phyloP scores from a whole-genome alignment of 805 yeast genomes.

The Clavispora asparagi region DNA sequence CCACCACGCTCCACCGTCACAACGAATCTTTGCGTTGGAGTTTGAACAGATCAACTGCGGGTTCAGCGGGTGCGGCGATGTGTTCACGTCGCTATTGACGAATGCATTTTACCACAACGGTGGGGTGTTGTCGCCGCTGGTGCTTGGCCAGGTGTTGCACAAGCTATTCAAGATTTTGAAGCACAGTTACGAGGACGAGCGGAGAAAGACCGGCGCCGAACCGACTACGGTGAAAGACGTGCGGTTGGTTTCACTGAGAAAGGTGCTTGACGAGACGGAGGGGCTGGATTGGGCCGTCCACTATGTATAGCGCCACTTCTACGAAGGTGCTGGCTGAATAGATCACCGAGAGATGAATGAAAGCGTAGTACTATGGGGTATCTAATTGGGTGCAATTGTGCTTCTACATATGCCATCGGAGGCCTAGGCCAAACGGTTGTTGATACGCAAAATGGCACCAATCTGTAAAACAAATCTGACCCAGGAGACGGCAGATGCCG shows the following conservation, averaged over 20 bases:
- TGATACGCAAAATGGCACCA: too few species aligned
- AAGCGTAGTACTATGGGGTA: too few species aligned
- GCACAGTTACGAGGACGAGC: slow-evolving; percentile 20
- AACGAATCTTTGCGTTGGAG: slow-evolving; percentile 28
- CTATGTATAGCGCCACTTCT: neutral
- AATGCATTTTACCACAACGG: slow-evolving; percentile 37
- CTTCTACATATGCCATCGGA: too few species aligned
- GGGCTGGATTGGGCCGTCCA: slow-evolving; percentile 4
- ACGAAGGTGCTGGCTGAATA: too few species aligned
- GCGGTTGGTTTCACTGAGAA: slow-evolving; percentile 31
- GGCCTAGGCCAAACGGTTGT: too few species aligned
- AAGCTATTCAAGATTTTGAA: slow-evolving; percentile 26
- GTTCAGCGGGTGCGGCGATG: slow-evolving; percentile 73
- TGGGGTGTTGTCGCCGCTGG: slow-evolving; percentile 18
- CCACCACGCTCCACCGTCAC: neutral
- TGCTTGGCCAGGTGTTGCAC: slow-evolving; percentile 21
- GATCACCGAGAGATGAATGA: too few species aligned
- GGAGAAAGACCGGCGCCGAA: slow-evolving; percentile 7
- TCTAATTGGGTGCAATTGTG: too few species aligned
- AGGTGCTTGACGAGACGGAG: slow-evolving; percentile 16
- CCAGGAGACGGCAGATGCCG: too few species aligned
- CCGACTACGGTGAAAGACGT: slow-evolving; percentile 30
- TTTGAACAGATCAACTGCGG: slow-evolving; percentile 50
- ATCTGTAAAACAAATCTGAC: too few species aligned
- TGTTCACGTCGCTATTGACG: slow-evolving; percentile 58